Evolutionary conservation across 1,284 basidiomycete genomes (phyloP).

Genomic region (Phellopilus nigrolimitatus): DNA sequence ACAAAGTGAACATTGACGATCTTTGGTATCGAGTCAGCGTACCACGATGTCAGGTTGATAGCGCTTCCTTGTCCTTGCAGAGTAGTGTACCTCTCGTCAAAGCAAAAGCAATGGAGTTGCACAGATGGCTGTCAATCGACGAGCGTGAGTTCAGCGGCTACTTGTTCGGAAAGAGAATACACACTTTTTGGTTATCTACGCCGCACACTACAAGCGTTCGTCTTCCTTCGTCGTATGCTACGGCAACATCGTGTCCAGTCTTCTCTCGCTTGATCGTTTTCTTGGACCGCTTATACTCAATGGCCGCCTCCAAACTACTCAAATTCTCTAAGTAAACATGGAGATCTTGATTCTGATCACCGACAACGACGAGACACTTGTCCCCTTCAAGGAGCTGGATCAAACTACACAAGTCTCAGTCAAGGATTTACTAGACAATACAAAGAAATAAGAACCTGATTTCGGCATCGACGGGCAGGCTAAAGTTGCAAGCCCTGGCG

Average conservation of each 20-base stretch:
- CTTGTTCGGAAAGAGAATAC: background rate
- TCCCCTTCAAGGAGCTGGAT: constrained; percentile 33
- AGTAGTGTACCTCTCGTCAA: constrained; percentile 39
- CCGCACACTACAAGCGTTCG: constrained; percentile 42
- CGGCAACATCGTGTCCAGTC: constrained; percentile 37
- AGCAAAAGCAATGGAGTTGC: constrained; percentile 39
- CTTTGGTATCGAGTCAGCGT: constrained; percentile 26
- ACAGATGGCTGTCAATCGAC: too few relatives aligned
- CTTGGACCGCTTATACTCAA: constrained; percentile 25
- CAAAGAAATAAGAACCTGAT: constrained; percentile 1
- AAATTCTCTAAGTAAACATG: constrained; percentile 38
- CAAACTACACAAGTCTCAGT: constrained; percentile 29
- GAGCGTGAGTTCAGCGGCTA: too few relatives aligned
- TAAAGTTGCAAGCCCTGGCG: constrained; percentile 30
- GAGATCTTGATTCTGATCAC: constrained; percentile 31
- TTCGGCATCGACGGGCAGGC: constrained; percentile 27
- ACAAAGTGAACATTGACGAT: constrained; percentile 38
- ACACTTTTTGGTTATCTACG: constrained; percentile 32
- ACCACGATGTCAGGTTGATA: constrained; percentile 43
- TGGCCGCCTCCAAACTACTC: constrained; percentile 29
- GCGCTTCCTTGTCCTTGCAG: constrained; percentile 35
- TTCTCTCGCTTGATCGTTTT: constrained; percentile 40
- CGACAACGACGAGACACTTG: constrained; percentile 39
- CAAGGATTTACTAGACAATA: background rate
- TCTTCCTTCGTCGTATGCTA: constrained; percentile 48